Evolutionary conservation across 1,284 basidiomycete genomes (phyloP).

Genomic region (Rhizoctonia solani): DNA sequence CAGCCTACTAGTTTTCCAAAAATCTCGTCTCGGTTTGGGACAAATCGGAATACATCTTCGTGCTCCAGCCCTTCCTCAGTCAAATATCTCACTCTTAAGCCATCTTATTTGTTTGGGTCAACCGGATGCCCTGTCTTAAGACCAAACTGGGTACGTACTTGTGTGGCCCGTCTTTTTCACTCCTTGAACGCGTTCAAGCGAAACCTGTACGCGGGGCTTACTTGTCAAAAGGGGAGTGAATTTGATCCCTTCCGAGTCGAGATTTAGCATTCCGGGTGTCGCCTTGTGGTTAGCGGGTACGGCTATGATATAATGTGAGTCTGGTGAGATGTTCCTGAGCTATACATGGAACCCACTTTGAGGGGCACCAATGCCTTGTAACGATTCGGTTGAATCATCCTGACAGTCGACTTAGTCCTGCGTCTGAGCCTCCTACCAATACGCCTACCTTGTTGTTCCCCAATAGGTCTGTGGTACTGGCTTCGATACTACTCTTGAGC

Average conservation of each 20-base stretch:
- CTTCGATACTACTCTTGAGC: slow-evolving; percentile 13
- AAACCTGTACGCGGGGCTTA: slow-evolving; percentile 53
- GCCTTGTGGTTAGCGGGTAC: slow-evolving; percentile 63
- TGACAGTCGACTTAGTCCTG: background rate
- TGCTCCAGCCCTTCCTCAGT: slow-evolving; percentile 3
- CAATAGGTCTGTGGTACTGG: slow-evolving; percentile 2
- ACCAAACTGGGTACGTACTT: background rate
- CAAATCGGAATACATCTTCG: slow-evolving; percentile 23
- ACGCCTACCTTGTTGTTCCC: background rate
- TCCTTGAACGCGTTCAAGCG: slow-evolving; percentile 53
- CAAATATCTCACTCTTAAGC: slow-evolving; percentile 12
- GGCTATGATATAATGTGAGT: slow-evolving; percentile 48
- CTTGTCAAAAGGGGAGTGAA: slow-evolving; percentile 60
- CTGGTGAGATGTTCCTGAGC: background rate
- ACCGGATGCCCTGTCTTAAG: background rate
- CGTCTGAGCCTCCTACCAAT: background rate
- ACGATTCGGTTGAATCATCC: slow-evolving; percentile 3
- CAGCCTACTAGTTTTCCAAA: slow-evolving; percentile 33
- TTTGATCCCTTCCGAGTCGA: slow-evolving; percentile 54
- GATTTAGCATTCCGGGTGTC: slow-evolving; percentile 60
- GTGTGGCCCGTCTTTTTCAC: slow-evolving; percentile 60
- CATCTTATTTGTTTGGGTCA: background rate
- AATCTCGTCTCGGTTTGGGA: slow-evolving; percentile 30
- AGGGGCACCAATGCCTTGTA: slow-evolving; percentile 18
- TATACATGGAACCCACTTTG: slow-evolving; percentile 8